These are phyloP conservation scores for Scutellaria galericulata DNA, from an alignment of 257 asterid genomes.

Conservation along the genomic window DNA sequence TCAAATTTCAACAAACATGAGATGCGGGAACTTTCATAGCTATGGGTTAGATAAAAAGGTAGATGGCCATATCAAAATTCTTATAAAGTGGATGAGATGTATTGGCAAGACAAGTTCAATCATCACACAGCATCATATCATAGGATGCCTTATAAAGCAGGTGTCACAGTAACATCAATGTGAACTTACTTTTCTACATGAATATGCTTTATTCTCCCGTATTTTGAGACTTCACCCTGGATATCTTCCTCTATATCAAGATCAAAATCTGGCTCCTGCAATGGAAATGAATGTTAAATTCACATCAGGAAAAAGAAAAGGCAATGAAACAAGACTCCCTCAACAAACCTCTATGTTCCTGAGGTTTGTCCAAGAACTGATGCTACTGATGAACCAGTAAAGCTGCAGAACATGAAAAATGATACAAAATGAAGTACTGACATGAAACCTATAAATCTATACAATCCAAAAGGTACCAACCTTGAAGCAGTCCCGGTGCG, in stretches of 20 bases:
- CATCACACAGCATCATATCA: constrained; percentile 14
- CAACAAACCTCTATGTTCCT: constrained; percentile 55
- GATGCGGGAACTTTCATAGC: too few relatives aligned
- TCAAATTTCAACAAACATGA: too few relatives aligned
- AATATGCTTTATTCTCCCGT: constrained; percentile 63
- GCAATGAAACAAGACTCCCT: background rate
- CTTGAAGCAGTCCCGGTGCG: constrained; percentile 62
- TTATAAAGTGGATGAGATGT: background rate
- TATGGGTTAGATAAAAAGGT: too few relatives aligned
- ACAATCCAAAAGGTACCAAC: constrained; percentile 37
- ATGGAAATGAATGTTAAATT: constrained; percentile 12
- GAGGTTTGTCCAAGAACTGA: constrained; percentile 49
- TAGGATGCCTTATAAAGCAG: too few relatives aligned
- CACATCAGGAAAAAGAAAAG: background rate
- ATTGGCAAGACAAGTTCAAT: background rate
- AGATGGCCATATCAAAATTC: too few relatives aligned
- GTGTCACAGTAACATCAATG: constrained; percentile 1
- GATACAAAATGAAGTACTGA: constrained; percentile 25
- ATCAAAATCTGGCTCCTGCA: constrained; percentile 79
- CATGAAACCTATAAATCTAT: background rate
- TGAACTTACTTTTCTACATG: constrained; percentile 66
- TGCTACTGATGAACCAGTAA: constrained; percentile 47
- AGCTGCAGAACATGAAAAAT: constrained; percentile 42
- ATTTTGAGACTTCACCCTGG: constrained; percentile 62
- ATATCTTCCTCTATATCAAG: constrained; percentile 77